Base-by-base conservation (phyloP, 1,284 basidiomycete species). In the Gymnopus androsaceus region DNA sequence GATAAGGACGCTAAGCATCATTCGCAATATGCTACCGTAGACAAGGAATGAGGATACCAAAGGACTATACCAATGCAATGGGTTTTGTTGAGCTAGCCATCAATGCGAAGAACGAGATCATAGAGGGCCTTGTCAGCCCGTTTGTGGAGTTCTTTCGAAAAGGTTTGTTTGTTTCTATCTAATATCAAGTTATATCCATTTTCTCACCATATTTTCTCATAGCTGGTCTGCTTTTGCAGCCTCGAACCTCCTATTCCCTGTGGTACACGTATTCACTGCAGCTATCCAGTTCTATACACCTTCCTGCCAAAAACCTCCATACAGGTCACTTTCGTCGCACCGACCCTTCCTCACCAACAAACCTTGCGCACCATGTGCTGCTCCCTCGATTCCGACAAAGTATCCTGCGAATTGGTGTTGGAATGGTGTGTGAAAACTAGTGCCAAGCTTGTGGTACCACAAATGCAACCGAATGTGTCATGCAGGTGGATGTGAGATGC, bases 361-460 rank as follows among this genome's bases (percentile, higher is more conserved):
- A 69, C 66, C 69, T 1, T 98, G 95, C 67, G 91, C 90, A 88
- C 92, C 60, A 75, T 88, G 3, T 77, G 84, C 37, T 97, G 94
- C 69, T 91, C 92, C 3, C 82, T 89, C 63, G 88, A 76, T 61
- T 71, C 64, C 12, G 79, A 90, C 63, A 88, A 87, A 61, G 87
- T 97, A 2, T 87, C 82, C 0, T 98, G 94, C 68, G 94, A 94
- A 3, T 80, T 76, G 37, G 68, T 78, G 1, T 97, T 94, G 68
- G 92, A n/a, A n/a, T n/a, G n/a, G n/a, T n/a, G n/a, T n/a, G n/a
- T n/a, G 90, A 60, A 87, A 85, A 81, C 73, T 89, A 3, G 74
- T 95, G 31, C 72, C 74, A 0, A 97, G 94, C 64, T n/a, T n/a
- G n/a, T 94, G 94, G 1, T 93, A 88, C 67, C 95, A 97, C 69